Evolutionary conservation across 2,329 filamentous ascomycete species (phyloP).

Genomic region (Beauveria medogensis): DNA sequence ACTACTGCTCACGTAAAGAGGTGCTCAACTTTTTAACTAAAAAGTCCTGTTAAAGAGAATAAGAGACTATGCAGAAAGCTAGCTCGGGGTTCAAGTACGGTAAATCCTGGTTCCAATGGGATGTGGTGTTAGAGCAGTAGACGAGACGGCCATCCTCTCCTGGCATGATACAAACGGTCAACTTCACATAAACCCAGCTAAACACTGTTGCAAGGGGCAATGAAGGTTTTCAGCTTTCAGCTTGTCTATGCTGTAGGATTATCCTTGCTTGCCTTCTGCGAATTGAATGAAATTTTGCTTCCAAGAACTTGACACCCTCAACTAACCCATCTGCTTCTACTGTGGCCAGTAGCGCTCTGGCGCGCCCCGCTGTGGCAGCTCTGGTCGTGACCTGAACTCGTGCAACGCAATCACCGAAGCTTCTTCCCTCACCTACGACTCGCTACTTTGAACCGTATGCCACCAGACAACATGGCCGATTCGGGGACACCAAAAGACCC

Average conservation of each 20-base stretch:
- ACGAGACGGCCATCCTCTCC: too few relatives aligned
- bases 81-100: too few relatives aligned
- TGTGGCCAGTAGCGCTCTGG: neutral
- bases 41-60: too few relatives aligned
- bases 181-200: too few relatives aligned
- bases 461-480: constrained; percentile 26
- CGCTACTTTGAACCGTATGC: constrained; percentile 17
- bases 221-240: neutral
- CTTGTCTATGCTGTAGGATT: neutral
- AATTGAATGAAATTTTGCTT: too few relatives aligned
- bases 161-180: too few relatives aligned
- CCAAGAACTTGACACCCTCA: neutral
- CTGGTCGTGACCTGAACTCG: neutral
- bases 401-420: neutral
- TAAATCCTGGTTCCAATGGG: too few relatives aligned
- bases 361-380: constrained; percentile 2
- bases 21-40: too few relatives aligned
- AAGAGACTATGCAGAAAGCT: too few relatives aligned
- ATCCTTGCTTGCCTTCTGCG: neutral
- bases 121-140: too few relatives aligned
- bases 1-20: neutral
- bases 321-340: neutral
- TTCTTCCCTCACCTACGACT: constrained; percentile 1
- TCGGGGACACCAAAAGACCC: constrained; percentile 16
- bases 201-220: too few relatives aligned